Percentiles rank a stretch among this genome's conserved stretches.
phyloP scores from a whole-genome alignment of 768 basidiomycete species.

The Boletus fagicola region DNA sequence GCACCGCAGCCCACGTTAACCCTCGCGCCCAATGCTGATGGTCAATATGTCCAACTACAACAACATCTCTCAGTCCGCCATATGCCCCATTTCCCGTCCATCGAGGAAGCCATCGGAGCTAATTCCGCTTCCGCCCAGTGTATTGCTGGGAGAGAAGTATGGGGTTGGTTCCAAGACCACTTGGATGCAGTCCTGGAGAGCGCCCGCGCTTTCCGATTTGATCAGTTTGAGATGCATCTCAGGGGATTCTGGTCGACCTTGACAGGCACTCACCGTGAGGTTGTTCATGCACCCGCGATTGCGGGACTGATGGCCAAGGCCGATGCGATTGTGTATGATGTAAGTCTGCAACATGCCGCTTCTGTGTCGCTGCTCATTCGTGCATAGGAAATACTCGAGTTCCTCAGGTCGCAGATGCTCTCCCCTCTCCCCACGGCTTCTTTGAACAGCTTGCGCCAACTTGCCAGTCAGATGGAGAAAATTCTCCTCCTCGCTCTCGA shows the following conservation, averaged over 20 bases:
- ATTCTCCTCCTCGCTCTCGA: constrained; percentile 79
- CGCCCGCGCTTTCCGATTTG: constrained; percentile 75
- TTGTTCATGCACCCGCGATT: constrained; percentile 86
- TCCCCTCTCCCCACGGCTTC: constrained; percentile 68
- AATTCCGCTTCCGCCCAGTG: constrained; percentile 74
- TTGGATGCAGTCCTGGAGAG: constrained; percentile 78
- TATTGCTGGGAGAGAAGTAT: constrained; percentile 80
- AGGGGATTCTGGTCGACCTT: constrained; percentile 83
- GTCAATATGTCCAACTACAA: constrained; percentile 48
- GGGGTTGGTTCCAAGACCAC: constrained; percentile 92
- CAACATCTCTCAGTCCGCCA: constrained; percentile 67
- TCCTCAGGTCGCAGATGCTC: constrained; percentile 80
- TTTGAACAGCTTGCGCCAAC: constrained; percentile 68
- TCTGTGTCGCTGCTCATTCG: constrained; percentile 17
- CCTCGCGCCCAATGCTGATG: constrained; percentile 43
- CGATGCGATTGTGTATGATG: constrained; percentile 88
- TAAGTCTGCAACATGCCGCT: constrained; percentile 43
- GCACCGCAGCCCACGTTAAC: constrained; percentile 58
- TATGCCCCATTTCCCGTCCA: constrained; percentile 77
- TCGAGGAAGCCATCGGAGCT: constrained; percentile 79
- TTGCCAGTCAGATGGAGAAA: constrained; percentile 92
- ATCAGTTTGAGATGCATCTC: constrained; percentile 86
- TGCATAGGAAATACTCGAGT: constrained; percentile 80
- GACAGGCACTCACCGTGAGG: constrained; percentile 73
- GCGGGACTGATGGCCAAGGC: constrained; percentile 87